Conservation (phyloP, 2,329 filamentous ascomycete genomes). For the Lachnellula cervina region DNA sequence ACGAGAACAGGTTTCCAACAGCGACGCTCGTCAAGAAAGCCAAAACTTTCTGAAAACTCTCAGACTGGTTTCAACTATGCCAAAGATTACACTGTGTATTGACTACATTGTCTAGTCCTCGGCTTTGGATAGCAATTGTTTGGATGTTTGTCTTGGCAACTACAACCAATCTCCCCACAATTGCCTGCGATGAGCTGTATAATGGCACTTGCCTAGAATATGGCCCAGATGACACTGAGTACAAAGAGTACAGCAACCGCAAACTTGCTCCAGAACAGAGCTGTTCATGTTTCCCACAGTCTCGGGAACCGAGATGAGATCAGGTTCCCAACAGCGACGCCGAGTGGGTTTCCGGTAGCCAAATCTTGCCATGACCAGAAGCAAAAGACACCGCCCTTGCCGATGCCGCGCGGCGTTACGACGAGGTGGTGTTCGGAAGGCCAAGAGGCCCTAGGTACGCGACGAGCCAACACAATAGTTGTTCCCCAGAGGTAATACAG, state of each 20-base stretch:
- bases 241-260: too few relatives aligned
- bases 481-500: slow-evolving; percentile 16
- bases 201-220: too few relatives aligned
- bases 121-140: neutral
- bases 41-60: too few relatives aligned
- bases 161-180: too few relatives aligned
- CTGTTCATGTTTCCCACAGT: too few relatives aligned
- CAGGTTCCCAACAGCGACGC: neutral
- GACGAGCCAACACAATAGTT: neutral
- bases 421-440: neutral
- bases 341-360: neutral
- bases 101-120: neutral
- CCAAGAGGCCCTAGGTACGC: neutral
- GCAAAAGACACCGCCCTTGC: neutral
- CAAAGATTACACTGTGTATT: neutral
- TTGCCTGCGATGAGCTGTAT: neutral
- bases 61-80: neutral
- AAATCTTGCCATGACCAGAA: neutral
- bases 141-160: neutral
- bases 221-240: too few relatives aligned
- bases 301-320: too few relatives aligned
- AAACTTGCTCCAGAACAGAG: too few relatives aligned
- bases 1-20: neutral
- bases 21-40: too few relatives aligned
- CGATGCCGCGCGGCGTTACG: neutral